Evolutionary conservation across 176 grass and related monocot species (phyloP), one percentile per base, ranked within the genome.

Genomic region (Phragmites australis): DNA sequence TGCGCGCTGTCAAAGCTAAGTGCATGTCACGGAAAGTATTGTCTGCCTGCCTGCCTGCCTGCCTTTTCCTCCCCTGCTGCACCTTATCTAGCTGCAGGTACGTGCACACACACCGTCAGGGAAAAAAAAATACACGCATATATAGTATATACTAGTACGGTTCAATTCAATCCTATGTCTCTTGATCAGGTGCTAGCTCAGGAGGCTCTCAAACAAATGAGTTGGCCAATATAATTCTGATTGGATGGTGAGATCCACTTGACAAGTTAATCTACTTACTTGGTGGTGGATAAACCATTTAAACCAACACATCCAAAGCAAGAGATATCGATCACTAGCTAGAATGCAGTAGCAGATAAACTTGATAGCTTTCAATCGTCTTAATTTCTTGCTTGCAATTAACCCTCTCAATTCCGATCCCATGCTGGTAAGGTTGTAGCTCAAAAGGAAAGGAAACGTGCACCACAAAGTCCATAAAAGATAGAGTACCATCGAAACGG

Each of bases 241-340:
- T 56, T 50, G 43, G 57, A 57, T 14, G 73, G 22, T 22, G 59
- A 76, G 75, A 46, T 64, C 46, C 47, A 51, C 31, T 30, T 39
- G 37, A 31, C n/a, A n/a, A n/a, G n/a, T n/a, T n/a, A n/a, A n/a
- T n/a, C n/a, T n/a, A 57, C 77, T 80, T 66, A 70, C 87, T 83
- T 83, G 80, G 87, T 87, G 80, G 63, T 69, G 76, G 70, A 89
- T 80, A 93, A 89, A 89, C 75, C 79, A 83, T n/a, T n/a, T n/a
- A 81, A 73, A 8, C 7, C 46, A 58, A 44, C 37, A 43, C 6
- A 53, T 6, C 69, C 23, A 72, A 61, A 69, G 51, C 18, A 66
- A 65, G 16, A 79, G 16, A 75, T 59, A 59, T 25, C 13, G 9
- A 26, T 22, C 15, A 61, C n/a, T n/a, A n/a, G n/a, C 3, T 37